Evolutionary conservation across 768 basidiomycete genomes (phyloP), one percentile per base, ranked within the genome.

Genomic region (Clitopilus passeckerianus): DNA sequence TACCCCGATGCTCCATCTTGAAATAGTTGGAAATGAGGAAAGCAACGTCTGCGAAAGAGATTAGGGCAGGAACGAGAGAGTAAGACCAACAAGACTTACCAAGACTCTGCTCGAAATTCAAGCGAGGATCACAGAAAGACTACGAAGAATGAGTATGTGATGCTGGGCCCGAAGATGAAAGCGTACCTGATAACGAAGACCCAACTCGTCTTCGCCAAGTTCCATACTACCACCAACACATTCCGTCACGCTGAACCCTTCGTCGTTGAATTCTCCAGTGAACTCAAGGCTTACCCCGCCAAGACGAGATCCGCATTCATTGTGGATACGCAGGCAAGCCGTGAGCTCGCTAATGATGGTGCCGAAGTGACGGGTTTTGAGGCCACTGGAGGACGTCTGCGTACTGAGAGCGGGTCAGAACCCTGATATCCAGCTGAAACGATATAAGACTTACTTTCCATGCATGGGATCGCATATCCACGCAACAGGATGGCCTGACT

Each of bases 381-480:
- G 80, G 14, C 91, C 92, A 0, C 80, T 82, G 24, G 80, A 75
- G 5, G 93, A 91, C 1, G 91, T 91, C 58, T 88, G 82, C 1
- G 95, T 98, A 75, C 93, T 96, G 33, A 27, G 34, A 37, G 37
- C 57, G 22, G 24, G 54, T 10, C 56, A 6, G 54, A 34, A 35
- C 56, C 34, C 27, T 44, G 33, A 12, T 33, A 60, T 54, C 60
- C 52, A 56, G 57, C 50, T n/a, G 44, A 63, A 62, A 37, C 23
- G 18, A 30, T n/a, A 54, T 50, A 16, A 57, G 35, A 30, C 91
- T 65, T 68, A 94, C 93, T 98, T 97, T 76, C 95, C 96, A 66
- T 98, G 96, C 96, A 98, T 98, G 1, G 95, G 95, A 73, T 98
- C 97, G 67, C 92, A 95, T 54, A 95, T 83, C 94, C 95, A 98